A percentile compares a stretch with the other conserved stretches of the same genome.
phyloP scores from a whole-genome alignment of 768 basidiomycete species.

The Tylopilus sp. region DNA sequence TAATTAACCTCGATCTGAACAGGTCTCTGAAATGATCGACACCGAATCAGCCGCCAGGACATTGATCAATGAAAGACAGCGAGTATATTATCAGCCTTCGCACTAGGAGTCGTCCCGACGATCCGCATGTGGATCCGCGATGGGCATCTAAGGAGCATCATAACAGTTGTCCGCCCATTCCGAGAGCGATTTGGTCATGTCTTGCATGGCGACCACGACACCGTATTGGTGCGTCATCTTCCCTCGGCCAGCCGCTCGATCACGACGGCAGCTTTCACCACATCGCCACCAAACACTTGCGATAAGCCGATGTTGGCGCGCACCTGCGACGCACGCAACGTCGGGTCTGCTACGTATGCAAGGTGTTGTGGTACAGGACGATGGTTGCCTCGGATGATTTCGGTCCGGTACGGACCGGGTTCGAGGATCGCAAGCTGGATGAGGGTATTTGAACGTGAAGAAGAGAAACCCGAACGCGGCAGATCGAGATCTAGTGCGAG shows the following conservation, averaged over 20 bases:
- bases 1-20: no score
- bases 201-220: conserved; percentile 5
- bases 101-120: no score
- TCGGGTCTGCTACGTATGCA: conserved; percentile 15
- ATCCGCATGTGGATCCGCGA: background rate
- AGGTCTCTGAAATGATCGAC: background rate
- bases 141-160: background rate
- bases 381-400: background rate
- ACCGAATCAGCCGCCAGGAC: background rate
- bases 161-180: conserved; percentile 10
- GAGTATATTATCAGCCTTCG: no score
- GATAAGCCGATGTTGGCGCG: background rate
- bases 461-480: background rate
- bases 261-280: conserved; percentile 8
- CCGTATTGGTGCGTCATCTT: conserved; percentile 18
- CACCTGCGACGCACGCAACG: background rate
- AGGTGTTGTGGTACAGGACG: conserved; percentile 10
- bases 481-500: conserved; percentile 1
- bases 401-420: conserved; percentile 17
- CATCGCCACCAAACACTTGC: conserved; percentile 10
- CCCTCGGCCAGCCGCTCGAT: conserved; percentile 13
- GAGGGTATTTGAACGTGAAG: background rate
- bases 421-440: conserved; percentile 19
- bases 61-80: background rate
- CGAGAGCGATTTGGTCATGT: conserved; percentile 13